Base-by-base conservation (phyloP, 441 rosid species). In the Rhodomyrtus psidioides region DNA sequence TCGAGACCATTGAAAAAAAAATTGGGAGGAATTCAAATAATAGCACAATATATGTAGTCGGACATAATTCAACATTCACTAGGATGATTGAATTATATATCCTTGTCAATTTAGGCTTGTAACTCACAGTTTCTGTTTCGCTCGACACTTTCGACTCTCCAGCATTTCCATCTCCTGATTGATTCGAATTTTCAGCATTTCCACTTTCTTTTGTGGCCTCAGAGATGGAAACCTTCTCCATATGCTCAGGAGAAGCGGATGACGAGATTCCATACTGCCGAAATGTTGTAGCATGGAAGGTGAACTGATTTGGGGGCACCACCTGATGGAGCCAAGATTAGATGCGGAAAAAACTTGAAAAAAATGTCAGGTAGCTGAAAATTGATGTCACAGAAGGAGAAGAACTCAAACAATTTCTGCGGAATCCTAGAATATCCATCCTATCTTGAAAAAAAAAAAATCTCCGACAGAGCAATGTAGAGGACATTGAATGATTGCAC, bases 181-280 rank as follows among this genome's bases (percentile, higher is more conserved):
- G 87, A 44, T 81, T 55, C 6, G 88, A 86, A 85, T 84, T 51
- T 46, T 85, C 86, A 76, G 90, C 89, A 88, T 86, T 92, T 88
- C 89, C 90, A 62, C 83, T 84, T 59, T 84, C 83, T 76, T 90
- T 89, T 55, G 88, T 59, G 21, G 84, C 83, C 82, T 91, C 91
- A 15, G 85, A 85, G 88, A 53, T 92, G 30, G 44, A 62, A 9
- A 62, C 95, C 85, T 88, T 94, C 59, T 88, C 95, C 24, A 82
- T 89, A 19, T 90, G 57, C 89, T 94, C 96, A 83, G 95, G 92
- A 54, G 97, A 92, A 75, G 93, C 95, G 86, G 98, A 93, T 34
- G 96, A 94, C 75, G 93, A 91, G 87, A 93, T 90, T 85, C 98
- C 95, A 89, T 90, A 91, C 75, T 84, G 93, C 89, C 88, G 94